These are phyloP conservation scores for Alternaria tenuissima DNA, from an alignment of 2,329 filamentous ascomycete species.

Conservation along the genomic window DNA sequence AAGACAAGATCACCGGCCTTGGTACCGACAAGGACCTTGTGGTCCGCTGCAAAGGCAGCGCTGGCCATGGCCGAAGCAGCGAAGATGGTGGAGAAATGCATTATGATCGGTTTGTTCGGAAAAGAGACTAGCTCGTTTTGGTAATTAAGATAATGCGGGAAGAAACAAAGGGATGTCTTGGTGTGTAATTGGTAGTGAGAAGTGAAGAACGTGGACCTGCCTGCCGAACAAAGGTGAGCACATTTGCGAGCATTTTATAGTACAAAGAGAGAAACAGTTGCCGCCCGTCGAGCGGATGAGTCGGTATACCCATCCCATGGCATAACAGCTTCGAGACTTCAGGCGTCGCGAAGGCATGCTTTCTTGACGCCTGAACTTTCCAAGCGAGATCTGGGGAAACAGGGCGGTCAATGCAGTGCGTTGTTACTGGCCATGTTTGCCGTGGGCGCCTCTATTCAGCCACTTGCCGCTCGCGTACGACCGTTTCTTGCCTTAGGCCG, in stretches of 20 bases:
- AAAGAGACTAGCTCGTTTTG: conserved; percentile 47
- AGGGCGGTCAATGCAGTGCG: conserved; percentile 13
- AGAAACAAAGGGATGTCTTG: conserved; percentile 33
- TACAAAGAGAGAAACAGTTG: conserved; percentile 36
- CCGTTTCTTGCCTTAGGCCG: conserved; percentile 31
- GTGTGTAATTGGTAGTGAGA: conserved; percentile 41
- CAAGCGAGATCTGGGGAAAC: conserved; percentile 24
- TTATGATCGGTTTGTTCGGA: conserved; percentile 41
- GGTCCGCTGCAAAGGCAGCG: conserved; percentile 43
- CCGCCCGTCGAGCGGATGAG: conserved; percentile 30
- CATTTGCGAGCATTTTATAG: conserved; percentile 50
- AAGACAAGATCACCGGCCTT: conserved; percentile 40
- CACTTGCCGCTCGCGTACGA: conserved; percentile 28
- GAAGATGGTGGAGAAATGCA: conserved; percentile 50
- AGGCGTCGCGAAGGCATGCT: conserved; percentile 44
- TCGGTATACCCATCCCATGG: conserved; percentile 38
- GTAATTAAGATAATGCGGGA: conserved; percentile 22
- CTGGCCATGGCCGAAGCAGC: conserved; percentile 42
- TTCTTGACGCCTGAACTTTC: conserved; percentile 27
- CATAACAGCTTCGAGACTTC: conserved; percentile 47
- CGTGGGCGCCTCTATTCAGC: conserved; percentile 37
- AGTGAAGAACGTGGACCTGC: conserved; percentile 48
- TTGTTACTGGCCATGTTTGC: conserved; percentile 37
- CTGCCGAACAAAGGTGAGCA: conserved; percentile 42
- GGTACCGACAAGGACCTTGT: conserved; percentile 45